Conservation (phyloP, 2,329 filamentous ascomycete species). For the Fusarium sp. region DNA sequence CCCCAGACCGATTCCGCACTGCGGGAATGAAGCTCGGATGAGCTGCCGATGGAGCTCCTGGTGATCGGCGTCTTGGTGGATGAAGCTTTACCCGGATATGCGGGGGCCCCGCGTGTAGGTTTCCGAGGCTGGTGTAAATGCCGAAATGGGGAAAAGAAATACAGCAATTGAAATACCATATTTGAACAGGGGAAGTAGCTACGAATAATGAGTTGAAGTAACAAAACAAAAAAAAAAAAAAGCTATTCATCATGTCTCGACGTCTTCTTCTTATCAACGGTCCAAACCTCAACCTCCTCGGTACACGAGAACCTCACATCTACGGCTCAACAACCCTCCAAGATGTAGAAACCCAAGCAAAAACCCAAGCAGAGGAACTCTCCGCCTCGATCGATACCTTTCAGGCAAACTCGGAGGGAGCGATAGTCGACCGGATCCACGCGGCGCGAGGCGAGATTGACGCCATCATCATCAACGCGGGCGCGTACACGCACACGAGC, state of each 20-base stretch:
- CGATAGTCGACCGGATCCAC: slow-evolving; percentile 79
- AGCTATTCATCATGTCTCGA: slow-evolving; percentile 47
- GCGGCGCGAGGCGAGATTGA: slow-evolving; percentile 68
- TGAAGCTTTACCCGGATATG: slow-evolving; percentile 44
- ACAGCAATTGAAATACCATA: slow-evolving; percentile 21
- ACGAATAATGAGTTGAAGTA: background rate
- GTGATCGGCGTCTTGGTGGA: slow-evolving; percentile 20
- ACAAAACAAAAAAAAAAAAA: slow-evolving; percentile 4
- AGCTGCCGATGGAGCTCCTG: slow-evolving; percentile 11
- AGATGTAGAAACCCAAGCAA: slow-evolving; percentile 66
- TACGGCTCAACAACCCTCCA: slow-evolving; percentile 78
- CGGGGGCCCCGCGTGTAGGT: slow-evolving; percentile 6
- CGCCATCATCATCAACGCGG: slow-evolving; percentile 81
- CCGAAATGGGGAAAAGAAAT: slow-evolving; percentile 19
- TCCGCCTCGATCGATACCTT: slow-evolving; percentile 66
- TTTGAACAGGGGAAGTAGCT: background rate
- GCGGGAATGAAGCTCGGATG: slow-evolving; percentile 38
- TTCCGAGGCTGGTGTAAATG: background rate
- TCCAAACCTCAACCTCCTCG: slow-evolving; percentile 85
- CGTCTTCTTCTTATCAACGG: slow-evolving; percentile 80
- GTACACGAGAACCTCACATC: slow-evolving; percentile 77
- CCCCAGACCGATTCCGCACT: slow-evolving; percentile 12
- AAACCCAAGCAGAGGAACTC: slow-evolving; percentile 61
- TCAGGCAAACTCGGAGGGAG: slow-evolving; percentile 84
- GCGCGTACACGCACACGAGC: slow-evolving; percentile 80